Evolutionary conservation across 345 rosid species (phyloP).

Genomic region (Salix purpurea): DNA sequence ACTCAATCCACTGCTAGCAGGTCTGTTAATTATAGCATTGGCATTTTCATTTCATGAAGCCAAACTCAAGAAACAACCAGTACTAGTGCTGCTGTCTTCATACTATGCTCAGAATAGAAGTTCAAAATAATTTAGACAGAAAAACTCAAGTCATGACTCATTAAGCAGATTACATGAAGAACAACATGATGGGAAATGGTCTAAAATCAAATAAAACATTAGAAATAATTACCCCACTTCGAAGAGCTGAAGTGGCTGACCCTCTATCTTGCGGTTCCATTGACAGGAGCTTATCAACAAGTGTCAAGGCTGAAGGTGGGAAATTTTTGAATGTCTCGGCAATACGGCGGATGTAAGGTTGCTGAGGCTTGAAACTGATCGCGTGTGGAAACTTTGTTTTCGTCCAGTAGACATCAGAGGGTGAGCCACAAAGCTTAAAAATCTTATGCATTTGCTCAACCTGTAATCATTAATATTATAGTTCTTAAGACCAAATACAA

Average conservation of each 20-base stretch:
- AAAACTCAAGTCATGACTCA: neutral
- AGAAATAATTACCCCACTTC: constrained; percentile 12
- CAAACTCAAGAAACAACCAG: neutral
- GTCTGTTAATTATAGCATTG: neutral
- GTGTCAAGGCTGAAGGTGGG: constrained; percentile 21
- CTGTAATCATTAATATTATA: constrained; percentile 24
- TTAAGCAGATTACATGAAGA: neutral
- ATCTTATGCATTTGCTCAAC: constrained; percentile 98
- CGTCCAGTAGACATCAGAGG: constrained; percentile 74
- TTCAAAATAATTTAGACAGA: neutral
- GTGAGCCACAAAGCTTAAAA: constrained; percentile 91
- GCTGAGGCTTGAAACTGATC: constrained; percentile 26
- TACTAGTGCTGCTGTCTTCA: neutral
- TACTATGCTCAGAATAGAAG: neutral
- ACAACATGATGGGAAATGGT: neutral
- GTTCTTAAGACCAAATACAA: neutral
- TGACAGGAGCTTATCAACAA: constrained; percentile 20
- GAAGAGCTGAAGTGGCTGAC: constrained; percentile 19
- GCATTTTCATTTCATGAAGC: neutral
- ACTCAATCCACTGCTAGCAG: neutral
- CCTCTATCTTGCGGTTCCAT: constrained; percentile 23
- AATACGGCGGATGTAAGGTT: constrained; percentile 14
- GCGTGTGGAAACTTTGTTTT: constrained; percentile 55
- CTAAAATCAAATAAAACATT: neutral
- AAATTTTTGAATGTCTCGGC: constrained; percentile 18